Evolutionary conservation across 441 rosid species (phyloP), one percentile per base, ranked within the genome.

Genomic region (Melianthus villosus): DNA sequence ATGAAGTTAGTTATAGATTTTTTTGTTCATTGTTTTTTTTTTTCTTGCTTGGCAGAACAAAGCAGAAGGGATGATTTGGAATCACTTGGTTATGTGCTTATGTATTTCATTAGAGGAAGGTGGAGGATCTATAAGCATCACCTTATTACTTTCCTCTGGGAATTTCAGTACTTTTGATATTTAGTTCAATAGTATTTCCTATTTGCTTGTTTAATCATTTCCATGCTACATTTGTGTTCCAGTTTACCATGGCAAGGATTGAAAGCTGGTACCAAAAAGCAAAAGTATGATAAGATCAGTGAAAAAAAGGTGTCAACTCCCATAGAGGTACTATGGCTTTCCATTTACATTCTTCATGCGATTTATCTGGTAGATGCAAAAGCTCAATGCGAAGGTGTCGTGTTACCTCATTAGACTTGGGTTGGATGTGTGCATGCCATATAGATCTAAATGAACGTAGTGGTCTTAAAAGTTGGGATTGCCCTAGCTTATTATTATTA

Each of bases 181-280:
- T n/a, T n/a, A n/a, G 46, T 41, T 48, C 22, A 26, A 27, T 46
- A 22, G n/a, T n/a, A n/a, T n/a, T n/a, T n/a, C n/a, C n/a, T n/a
- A n/a, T n/a, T n/a, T n/a, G n/a, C n/a, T n/a, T n/a, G n/a, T n/a
- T n/a, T n/a, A n/a, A n/a, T n/a, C n/a, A n/a, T n/a, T n/a, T n/a
- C 44, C 29, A 26, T 49, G 36, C 20, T 15, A 17, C 22, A 50
- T 54, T 16, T 50, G 45, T 54, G 44, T 40, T 38, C 52, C 68
- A 86, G 94, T 57, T 83, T 86, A 50, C 92, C 94, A 4, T 86
- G 94, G 94, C 97, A 86, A 44, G 89, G 97, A 13, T 51, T 82
- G 49, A 85, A 62, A 53, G 97, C 92, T 7, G 92, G 93, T 47
- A 86, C 85, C 17, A 82, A 82, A 63, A 82, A 77, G 69, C 92